Base-by-base conservation (phyloP, 1,139 yeast species). In the Lodderomyces pseudojiufengensis region DNA sequence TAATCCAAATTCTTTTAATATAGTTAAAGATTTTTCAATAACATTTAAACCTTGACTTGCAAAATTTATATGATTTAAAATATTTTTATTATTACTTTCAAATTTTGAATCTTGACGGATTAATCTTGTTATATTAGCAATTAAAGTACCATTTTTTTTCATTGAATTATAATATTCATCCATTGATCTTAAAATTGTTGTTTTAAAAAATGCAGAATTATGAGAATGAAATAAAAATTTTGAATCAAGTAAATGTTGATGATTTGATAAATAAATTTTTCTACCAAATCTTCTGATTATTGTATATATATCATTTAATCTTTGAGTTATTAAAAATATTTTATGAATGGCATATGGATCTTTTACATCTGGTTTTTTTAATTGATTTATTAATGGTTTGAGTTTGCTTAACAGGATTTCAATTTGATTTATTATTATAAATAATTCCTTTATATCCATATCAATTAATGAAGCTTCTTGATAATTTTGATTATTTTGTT, bases 121-220 rank as follows among this genome's bases (percentile, higher is more conserved):
- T 26, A 72, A 65, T 39, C 76, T 63, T 0, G 78, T 63, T 27
- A 78, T 59, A 6, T 68, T 65, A 7, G 81, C 76, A 26, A 77
- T 57, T 16, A 78, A 50, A 12, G 73, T 63, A 9, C 78, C 78
- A 46, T 76, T 78, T 44, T 72, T 76, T 46, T 64, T 76, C 10
- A 74, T 53, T 4, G 64, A 56, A 38, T 67, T 67, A 51, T 76
- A 73, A 29, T 60, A 54, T 4, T 66, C 72, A 24, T 72, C 73
- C 44, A 73, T 55, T 12, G 56, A 55, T 10, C 52, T 57, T 29
- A 77, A 48, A 2, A 63, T 39, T 29, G 43, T 52, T 31, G 41
- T 45, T 39, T 54, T 64, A 47, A 55, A 69, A 39, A 49, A 62
- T 10, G 36, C 38, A 5, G 51, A 41, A 33, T 60, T 61, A 29